Evolutionary conservation across 2,329 filamentous ascomycete genomes (phyloP), one percentile per base, ranked within the genome.

Genomic region (Aureobasidium sp.): DNA sequence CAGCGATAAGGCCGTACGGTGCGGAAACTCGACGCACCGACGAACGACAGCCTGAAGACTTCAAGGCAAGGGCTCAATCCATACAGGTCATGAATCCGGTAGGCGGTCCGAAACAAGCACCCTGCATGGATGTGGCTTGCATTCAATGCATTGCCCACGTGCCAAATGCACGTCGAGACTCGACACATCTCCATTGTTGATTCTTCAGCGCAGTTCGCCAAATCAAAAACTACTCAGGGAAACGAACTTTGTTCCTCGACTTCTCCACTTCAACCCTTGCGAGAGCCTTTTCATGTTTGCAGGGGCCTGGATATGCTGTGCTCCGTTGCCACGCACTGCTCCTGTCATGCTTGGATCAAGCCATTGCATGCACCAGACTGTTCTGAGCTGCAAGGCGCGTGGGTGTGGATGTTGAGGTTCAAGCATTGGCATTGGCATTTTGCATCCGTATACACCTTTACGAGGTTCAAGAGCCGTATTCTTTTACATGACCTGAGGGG

Each of bases 61-160:
- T 25, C 50, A 23, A 55, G 8, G 51, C 51, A 55, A 55, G 51
- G 51, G 37, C 37, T 42, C 19, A 4, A 25, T 29, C 15, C 25
- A 25, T 33, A 13, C 37, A 33, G 11, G 13, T 8, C 17, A 19
- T 1, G 21, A 13, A 53, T 31, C 37, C 9, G 50, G 50, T 11
- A 13, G 37, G 17, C n/a, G 35, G 8, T 11, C 11, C 33, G 11
- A 57, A 46, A 57, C 29, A 21, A 46, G 40, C 42, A 58, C 23
- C 23, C 31, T 58, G 55, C 55, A 49, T 58, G 19, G 19, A 43
- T 1, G 38, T 21, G 55, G 42, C 43, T 46, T 58, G 42, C 43
- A 49, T 58, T 21, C n/a, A n/a, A n/a, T n/a, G n/a, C n/a, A n/a
- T n/a, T n/a, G n/a, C 31, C 55, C 55, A 58, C 43, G 55, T 58